Evolutionary conservation across 257 asterid genomes (phyloP).

Genomic region (Osmanthus fragrans): DNA sequence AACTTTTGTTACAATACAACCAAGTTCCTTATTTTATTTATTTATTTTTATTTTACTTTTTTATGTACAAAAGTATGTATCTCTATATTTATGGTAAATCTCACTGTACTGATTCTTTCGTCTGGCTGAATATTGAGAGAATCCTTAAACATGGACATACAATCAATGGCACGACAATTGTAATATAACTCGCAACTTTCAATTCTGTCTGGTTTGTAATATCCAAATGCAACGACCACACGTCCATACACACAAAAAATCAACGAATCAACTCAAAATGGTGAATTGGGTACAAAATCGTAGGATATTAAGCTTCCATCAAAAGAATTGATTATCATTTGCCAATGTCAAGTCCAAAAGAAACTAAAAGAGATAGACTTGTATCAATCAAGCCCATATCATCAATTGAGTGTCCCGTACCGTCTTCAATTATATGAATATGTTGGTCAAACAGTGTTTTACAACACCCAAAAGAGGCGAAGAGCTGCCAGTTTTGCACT

Average conservation of each 20-base stretch:
- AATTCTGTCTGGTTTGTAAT: neutral
- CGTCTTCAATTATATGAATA: constrained; percentile 21
- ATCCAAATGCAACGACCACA: neutral
- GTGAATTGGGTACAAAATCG: neutral
- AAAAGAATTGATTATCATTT: constrained; percentile 13
- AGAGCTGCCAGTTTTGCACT: constrained; percentile 15
- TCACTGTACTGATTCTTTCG: neutral
- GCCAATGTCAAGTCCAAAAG: neutral
- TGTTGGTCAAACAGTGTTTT: constrained; percentile 12
- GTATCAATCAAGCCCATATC: constrained; percentile 1
- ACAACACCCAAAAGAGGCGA: constrained; percentile 18
- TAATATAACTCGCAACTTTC: neutral
- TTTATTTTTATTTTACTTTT: no score
- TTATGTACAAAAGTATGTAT: no score
- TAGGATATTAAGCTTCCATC: neutral
- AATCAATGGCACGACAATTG: neutral
- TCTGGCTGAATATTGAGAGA: neutral
- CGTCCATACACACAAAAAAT: neutral
- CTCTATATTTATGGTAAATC: no score
- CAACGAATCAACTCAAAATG: neutral
- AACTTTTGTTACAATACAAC: no score
- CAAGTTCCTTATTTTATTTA: no score
- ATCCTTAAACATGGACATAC: neutral
- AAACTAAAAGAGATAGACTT: neutral
- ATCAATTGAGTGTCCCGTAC: neutral